Conservation (phyloP, 2,329 filamentous ascomycete genomes). For the Neonectria neomacrospora region DNA sequence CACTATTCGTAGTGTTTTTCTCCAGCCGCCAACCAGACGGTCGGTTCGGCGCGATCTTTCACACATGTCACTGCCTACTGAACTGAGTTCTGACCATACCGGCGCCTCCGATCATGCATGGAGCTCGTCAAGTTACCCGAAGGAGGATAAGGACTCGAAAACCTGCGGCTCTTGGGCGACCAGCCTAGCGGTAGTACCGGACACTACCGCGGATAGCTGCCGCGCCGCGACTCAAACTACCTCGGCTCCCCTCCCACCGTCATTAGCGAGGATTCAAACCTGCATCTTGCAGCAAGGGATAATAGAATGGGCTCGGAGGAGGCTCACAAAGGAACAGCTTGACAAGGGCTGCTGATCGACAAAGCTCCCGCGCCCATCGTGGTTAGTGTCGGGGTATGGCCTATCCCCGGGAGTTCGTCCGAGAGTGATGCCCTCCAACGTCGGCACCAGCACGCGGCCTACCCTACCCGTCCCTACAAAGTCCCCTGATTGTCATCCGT, state of each 20-base stretch:
- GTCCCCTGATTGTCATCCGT: not conserved
- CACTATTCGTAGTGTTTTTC: not conserved
- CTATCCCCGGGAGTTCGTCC: slow-evolving; percentile 9
- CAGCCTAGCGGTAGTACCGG: not conserved
- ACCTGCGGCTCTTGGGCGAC: slow-evolving; percentile 13
- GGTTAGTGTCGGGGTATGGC: slow-evolving; percentile 14
- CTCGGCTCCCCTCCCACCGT: slow-evolving; percentile 18
- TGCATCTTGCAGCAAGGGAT: slow-evolving; percentile 23
- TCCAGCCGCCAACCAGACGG: not conserved
- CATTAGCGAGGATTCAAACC: slow-evolving; percentile 7
- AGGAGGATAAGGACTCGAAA: slow-evolving; percentile 7
- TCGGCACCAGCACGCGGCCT: not conserved
- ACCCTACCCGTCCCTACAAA: not conserved
- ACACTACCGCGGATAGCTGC: slow-evolving; percentile 3
- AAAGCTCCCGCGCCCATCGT: slow-evolving; percentile 15
- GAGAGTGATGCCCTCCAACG: not conserved
- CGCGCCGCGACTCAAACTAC: slow-evolving; percentile 19
- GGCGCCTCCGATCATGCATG: not conserved
- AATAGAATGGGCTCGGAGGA: not conserved
- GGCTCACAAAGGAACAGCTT: not conserved
- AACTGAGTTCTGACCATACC: not conserved
- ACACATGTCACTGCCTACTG: slow-evolving; percentile 17
- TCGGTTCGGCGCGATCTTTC: slow-evolving; percentile 2
- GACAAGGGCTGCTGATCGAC: slow-evolving; percentile 27
- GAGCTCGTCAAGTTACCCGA: slow-evolving; percentile 2